phyloP scores from a whole-genome alignment of 2,329 filamentous ascomycete genomes.

The Ilyonectria sp. region DNA sequence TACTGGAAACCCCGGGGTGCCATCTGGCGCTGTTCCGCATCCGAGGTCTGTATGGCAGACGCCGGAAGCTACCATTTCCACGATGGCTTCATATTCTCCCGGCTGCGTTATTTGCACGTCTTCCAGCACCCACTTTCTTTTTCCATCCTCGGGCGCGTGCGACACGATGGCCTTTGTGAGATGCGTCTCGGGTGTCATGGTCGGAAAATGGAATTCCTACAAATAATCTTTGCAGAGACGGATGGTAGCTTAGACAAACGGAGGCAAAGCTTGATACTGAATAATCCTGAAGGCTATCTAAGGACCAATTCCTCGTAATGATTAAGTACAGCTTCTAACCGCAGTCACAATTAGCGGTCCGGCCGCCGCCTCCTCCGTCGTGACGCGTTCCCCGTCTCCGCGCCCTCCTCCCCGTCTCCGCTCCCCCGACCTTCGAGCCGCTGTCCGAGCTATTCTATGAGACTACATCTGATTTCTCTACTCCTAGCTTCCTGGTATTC shows the following conservation, averaged over 20 bases:
- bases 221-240: background rate
- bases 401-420: too few relatives aligned
- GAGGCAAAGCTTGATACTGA: background rate
- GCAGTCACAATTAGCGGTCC: background rate
- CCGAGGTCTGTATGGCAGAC: constrained; percentile 31
- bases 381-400: background rate
- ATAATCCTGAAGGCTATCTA: background rate
- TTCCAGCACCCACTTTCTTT: constrained; percentile 26
- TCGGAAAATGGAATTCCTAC: background rate
- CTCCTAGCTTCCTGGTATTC: background rate
- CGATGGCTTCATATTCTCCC: constrained; percentile 25
- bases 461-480: background rate
- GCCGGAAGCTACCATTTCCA: constrained; percentile 29
- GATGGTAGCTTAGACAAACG: background rate
- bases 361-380: background rate
- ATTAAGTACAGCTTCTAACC: background rate
- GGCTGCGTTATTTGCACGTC: constrained; percentile 11
- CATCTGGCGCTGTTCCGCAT: constrained; percentile 29
- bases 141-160: constrained; percentile 23
- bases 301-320: background rate
- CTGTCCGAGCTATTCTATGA: background rate
- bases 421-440: background rate
- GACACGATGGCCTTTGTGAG: constrained; percentile 27
- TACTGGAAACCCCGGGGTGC: constrained; percentile 27
- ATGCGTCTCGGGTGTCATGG: constrained; percentile 2